phyloP scores from a whole-genome alignment of 345 rosid species.

The Aquilaria yunnanensis region DNA sequence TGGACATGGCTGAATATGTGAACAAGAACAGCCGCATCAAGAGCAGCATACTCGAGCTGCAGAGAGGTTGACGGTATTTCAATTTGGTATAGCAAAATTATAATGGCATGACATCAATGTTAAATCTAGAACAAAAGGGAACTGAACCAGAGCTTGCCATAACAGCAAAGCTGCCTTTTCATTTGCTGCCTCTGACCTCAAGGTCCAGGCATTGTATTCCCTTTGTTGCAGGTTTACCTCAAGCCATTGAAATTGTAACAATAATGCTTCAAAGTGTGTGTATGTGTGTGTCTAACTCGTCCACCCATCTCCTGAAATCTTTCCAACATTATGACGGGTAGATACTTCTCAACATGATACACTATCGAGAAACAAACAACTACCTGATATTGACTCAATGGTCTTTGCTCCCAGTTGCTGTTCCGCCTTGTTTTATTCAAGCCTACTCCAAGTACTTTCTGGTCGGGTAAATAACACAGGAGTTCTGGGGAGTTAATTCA shows the following conservation, averaged over 20 bases:
- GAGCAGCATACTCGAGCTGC: constrained; percentile 94
- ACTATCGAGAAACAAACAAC: constrained; percentile 1
- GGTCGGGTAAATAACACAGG: background rate
- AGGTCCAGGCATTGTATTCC: too few species aligned
- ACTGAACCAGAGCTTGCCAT: too few species aligned
- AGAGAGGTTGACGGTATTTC: background rate
- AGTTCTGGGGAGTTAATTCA: too few species aligned
- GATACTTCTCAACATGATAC: too few species aligned
- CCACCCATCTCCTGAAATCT: too few species aligned
- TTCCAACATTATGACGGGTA: too few species aligned
- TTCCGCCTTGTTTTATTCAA: constrained; percentile 87
- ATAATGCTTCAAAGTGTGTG: too few species aligned
- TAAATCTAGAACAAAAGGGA: background rate
- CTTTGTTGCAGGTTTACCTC: too few species aligned
- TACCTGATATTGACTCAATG: constrained; percentile 79
- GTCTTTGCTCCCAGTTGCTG: constrained; percentile 87
- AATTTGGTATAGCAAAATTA: background rate
- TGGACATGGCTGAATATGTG: constrained; percentile 60
- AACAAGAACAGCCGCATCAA: constrained; percentile 84
- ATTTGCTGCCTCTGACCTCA: too few species aligned
- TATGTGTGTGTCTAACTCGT: too few species aligned
- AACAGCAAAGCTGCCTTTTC: too few species aligned
- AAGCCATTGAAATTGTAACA: too few species aligned
- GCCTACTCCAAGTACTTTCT: constrained; percentile 89
- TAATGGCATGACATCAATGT: background rate